Percentiles rank a stretch among this genome's conserved stretches.
Conservation (phyloP, 2,329 filamentous ascomycete genomes). For the Fusarium setosum region DNA sequence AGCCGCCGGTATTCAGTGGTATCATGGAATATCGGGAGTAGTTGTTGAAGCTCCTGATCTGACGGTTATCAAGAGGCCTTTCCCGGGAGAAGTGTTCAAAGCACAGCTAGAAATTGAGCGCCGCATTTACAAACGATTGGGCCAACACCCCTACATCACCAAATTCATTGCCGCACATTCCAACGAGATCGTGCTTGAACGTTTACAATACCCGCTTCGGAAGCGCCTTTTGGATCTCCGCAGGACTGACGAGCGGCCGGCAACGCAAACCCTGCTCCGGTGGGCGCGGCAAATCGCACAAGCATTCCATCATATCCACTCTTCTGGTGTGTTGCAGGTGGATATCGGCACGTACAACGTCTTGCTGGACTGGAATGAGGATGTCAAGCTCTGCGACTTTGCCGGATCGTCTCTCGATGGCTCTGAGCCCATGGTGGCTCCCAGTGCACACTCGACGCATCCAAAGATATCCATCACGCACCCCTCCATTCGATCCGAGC, state of each 20-base stretch:
- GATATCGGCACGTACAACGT: not conserved
- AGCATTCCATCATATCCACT: not conserved
- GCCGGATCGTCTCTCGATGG: not conserved
- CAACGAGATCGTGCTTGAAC: not conserved
- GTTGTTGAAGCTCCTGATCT: not conserved
- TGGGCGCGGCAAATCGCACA: not conserved
- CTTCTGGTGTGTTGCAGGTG: not conserved
- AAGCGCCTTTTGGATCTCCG: not conserved
- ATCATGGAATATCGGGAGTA: not conserved
- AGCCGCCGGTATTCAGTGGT: not conserved
- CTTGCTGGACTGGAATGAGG: not conserved
- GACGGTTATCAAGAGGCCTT: not conserved
- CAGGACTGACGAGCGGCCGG: not conserved
- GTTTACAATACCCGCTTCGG: not conserved
- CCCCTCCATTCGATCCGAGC: not conserved
- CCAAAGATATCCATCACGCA: not conserved
- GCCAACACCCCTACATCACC: not conserved
- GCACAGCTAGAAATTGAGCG: not conserved
- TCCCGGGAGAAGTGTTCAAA: not conserved
- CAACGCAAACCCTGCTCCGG: not conserved
- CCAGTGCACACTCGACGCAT: not conserved
- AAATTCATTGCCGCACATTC: not conserved
- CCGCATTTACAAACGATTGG: not conserved
- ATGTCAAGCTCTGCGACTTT: not conserved
- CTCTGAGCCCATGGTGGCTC: not conserved